Percentiles rank a stretch among this genome's conserved stretches.
Evolutionary conservation across 768 basidiomycete species (phyloP).

Genomic region (Rickenella mellea): DNA sequence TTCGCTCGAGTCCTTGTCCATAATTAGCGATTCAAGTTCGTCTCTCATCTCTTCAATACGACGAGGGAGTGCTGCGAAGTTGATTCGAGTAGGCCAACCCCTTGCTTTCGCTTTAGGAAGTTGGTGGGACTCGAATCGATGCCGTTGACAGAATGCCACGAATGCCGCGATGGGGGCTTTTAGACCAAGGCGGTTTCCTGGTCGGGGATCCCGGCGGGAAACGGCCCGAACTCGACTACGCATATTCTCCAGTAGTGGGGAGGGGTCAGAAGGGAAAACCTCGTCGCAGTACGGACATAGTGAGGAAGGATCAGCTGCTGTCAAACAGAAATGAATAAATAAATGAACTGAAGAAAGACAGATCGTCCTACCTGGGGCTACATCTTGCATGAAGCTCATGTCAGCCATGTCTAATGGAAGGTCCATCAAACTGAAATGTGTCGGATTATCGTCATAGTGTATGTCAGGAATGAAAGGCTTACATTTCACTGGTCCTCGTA

Average conservation of each 20-base stretch:
- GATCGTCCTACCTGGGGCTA: too few relatives aligned
- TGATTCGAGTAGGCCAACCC: constrained; percentile 71
- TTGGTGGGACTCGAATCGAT: constrained; percentile 65
- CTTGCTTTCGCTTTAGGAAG: constrained; percentile 60
- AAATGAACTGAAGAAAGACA: neutral
- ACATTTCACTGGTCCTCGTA: constrained; percentile 21
- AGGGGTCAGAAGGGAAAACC: constrained; percentile 51
- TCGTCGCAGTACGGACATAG: constrained; percentile 81
- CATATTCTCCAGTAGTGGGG: constrained; percentile 46
- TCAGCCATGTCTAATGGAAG: too few relatives aligned
- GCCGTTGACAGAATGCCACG: constrained; percentile 65
- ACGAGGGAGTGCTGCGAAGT: constrained; percentile 45
- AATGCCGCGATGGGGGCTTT: constrained; percentile 41
- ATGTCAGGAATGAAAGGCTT: constrained; percentile 4
- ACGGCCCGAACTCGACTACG: constrained; percentile 41
- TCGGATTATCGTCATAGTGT: too few relatives aligned
- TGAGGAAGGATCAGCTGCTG: constrained; percentile 45
- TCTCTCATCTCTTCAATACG: constrained; percentile 45
- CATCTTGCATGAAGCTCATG: too few relatives aligned
- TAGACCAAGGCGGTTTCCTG: constrained; percentile 56
- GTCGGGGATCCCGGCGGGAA: constrained; percentile 54
- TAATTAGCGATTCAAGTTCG: constrained; percentile 40
- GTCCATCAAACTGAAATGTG: too few relatives aligned
- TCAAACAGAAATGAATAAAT: constrained; percentile 9
- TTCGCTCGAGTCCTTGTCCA: constrained; percentile 39